Conservation (phyloP, 1,284 basidiomycete genomes). For the Ganoderma meredithae region DNA sequence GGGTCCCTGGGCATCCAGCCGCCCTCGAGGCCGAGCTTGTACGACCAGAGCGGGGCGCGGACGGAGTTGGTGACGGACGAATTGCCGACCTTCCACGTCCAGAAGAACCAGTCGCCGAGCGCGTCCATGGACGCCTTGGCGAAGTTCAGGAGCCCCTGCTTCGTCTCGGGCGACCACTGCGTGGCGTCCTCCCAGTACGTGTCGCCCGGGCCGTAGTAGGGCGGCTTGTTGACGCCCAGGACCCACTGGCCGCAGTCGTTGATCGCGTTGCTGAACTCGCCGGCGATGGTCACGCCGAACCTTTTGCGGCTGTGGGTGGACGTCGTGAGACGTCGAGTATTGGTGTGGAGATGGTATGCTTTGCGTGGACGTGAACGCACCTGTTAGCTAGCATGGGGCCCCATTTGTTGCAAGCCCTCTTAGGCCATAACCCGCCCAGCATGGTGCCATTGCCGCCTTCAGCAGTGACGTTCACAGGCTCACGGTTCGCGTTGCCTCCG, state of each 20-base stretch:
- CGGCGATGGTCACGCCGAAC: constrained; percentile 59
- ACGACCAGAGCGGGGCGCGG: constrained; percentile 83
- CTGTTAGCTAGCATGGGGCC: constrained; percentile 29
- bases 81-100: constrained; percentile 83
- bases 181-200: constrained; percentile 63
- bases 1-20: constrained; percentile 89
- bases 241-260: constrained; percentile 59
- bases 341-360: neutral
- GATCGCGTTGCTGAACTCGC: constrained; percentile 56
- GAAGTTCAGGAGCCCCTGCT: constrained; percentile 63
- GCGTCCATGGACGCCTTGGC: constrained; percentile 67
- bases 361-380: neutral
- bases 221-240: constrained; percentile 47
- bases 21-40: constrained; percentile 77
- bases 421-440: constrained; percentile 43
- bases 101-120: constrained; percentile 69
- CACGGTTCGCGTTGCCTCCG: constrained; percentile 42
- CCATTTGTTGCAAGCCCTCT: constrained; percentile 57
- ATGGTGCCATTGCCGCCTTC: constrained; percentile 41
- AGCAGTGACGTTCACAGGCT: constrained; percentile 43
- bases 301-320: constrained; percentile 45
- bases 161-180: constrained; percentile 63
- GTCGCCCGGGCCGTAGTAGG: constrained; percentile 65
- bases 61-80: constrained; percentile 65
- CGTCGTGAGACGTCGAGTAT: constrained; percentile 19